Percentiles rank a stretch among this genome's conserved stretches.
Conservation (phyloP, 2,329 filamentous ascomycete species). For the Colletotrichum euphorbiae region DNA sequence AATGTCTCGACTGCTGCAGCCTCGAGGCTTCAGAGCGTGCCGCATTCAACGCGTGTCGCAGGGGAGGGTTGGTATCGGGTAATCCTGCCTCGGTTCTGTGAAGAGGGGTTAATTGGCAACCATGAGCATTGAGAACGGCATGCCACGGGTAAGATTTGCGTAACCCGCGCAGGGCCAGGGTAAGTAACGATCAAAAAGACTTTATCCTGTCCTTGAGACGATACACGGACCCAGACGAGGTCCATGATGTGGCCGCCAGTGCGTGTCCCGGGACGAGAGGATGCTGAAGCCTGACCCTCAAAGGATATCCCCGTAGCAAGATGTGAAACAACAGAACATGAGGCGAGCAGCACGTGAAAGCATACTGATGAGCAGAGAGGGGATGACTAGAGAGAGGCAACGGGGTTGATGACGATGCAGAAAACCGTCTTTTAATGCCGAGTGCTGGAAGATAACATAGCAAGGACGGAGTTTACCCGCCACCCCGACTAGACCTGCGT, state of each 20-base stretch:
- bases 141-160: not conserved
- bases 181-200: not conserved
- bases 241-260: not conserved
- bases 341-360: slow-evolving; percentile 15
- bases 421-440: slow-evolving; percentile 10
- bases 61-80: not conserved
- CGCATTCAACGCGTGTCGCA: no score
- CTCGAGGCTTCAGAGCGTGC: slow-evolving; percentile 19
- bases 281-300: slow-evolving; percentile 2
- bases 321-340: slow-evolving; percentile 21
- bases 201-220: slow-evolving; percentile 13
- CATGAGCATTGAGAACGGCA: no score
- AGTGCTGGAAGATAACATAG: not conserved
- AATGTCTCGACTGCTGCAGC: slow-evolving; percentile 35
- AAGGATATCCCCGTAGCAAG: slow-evolving; percentile 6
- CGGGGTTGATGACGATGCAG: not conserved
- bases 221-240: slow-evolving; percentile 14
- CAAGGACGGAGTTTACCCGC: slow-evolving; percentile 8
- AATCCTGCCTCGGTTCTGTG: not conserved
- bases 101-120: not conserved
- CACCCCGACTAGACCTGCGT: not conserved
- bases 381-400: not conserved
- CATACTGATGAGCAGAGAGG: not conserved
- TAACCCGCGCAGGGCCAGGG: not conserved
- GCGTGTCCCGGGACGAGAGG: slow-evolving; percentile 1